Percentiles rank a stretch among this genome's conserved stretches.
phyloP scores from a whole-genome alignment of 352 stramenopile species.

The Saprolegnia parasitica region DNA sequence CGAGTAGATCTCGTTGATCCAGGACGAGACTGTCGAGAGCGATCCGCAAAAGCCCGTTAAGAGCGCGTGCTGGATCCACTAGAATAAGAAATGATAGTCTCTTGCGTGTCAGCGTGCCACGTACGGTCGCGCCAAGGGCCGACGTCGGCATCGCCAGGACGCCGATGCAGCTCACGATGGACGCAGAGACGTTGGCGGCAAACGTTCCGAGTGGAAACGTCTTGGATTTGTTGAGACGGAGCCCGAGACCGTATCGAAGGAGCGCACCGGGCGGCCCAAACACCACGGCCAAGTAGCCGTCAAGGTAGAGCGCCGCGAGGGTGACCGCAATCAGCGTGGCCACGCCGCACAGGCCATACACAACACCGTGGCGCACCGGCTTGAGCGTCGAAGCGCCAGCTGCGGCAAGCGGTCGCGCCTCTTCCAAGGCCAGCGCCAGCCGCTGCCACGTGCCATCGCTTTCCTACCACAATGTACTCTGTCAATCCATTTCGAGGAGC shows the following conservation, averaged over 20 bases:
- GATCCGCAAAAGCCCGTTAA: constrained; percentile 58
- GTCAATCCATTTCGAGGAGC: too few species aligned
- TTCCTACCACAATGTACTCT: neutral
- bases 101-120: neutral
- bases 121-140: constrained; percentile 2
- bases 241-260: constrained; percentile 50
- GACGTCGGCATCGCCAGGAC: constrained; percentile 27
- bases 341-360: neutral
- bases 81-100: neutral
- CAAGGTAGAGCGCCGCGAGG: neutral
- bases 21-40: constrained; percentile 64
- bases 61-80: constrained; percentile 36
- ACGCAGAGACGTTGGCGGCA: constrained; percentile 53
- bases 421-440: neutral
- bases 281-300: neutral
- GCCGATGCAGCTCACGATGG: constrained; percentile 43
- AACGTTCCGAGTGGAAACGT: constrained; percentile 63
- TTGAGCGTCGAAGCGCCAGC: neutral
- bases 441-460: constrained; percentile 2
- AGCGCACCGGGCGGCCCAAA: constrained; percentile 36
- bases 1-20: constrained; percentile 53
- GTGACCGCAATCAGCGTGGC: neutral
- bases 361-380: neutral
- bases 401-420: neutral
- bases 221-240: constrained; percentile 48